Percentiles rank a stretch among this genome's conserved stretches.
phyloP scores from a whole-genome alignment of 140 eudicot genomes.

The Ambrosia hybrid region DNA sequence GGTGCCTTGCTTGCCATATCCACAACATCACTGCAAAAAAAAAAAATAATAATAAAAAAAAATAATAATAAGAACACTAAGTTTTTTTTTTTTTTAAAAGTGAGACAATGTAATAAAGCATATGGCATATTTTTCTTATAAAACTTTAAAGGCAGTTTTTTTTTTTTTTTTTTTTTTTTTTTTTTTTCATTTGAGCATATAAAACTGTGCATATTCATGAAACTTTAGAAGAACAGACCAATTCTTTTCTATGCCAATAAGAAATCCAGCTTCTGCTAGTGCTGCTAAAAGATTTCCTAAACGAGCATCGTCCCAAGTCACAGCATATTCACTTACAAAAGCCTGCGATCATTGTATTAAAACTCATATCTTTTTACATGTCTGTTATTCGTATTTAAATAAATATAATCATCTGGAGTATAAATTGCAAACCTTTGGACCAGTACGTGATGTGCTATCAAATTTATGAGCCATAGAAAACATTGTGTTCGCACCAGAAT shows the following conservation, averaged over 20 bases:
- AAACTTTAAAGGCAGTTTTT: background rate
- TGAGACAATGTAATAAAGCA: background rate
- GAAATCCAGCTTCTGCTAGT: slow-evolving; percentile 92
- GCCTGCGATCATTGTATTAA: slow-evolving; percentile 52
- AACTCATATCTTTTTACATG: slow-evolving; percentile 16
- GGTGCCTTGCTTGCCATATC: slow-evolving; percentile 99
- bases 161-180: background rate
- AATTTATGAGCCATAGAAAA: slow-evolving; percentile 55
- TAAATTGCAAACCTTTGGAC: slow-evolving; percentile 77
- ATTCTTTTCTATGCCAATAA: slow-evolving; percentile 84
- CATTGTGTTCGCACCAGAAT: slow-evolving; percentile 51
- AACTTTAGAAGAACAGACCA: slow-evolving; percentile 42
- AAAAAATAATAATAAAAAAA: background rate
- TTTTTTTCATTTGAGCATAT: background rate
- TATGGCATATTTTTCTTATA: background rate
- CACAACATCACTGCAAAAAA: slow-evolving; percentile 71
- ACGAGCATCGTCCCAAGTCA: slow-evolving; percentile 68
- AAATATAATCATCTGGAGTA: slow-evolving; percentile 8
- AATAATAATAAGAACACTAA: background rate
- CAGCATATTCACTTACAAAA: slow-evolving; percentile 97
- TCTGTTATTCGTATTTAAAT: background rate
- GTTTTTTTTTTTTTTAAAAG: background rate
- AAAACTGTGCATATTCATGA: slow-evolving; percentile 13
- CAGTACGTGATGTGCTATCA: slow-evolving; percentile 56
- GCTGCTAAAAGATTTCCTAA: slow-evolving; percentile 87